These are phyloP conservation scores for Mycena polygramma DNA, from an alignment of 768 basidiomycete genomes.

Conservation along the genomic window DNA sequence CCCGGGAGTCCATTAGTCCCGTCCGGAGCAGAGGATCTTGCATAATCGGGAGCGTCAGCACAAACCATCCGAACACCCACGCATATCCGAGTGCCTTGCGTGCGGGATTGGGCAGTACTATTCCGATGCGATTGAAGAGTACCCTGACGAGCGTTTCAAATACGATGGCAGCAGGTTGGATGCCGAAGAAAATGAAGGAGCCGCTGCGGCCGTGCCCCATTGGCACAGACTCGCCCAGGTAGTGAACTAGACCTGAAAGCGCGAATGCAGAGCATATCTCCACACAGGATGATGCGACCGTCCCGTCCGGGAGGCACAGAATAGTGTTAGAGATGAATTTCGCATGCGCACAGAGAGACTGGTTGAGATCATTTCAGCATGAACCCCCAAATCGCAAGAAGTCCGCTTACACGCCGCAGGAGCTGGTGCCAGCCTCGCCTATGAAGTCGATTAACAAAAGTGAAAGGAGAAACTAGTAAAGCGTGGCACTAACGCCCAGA, in stretches of 20 bases:
- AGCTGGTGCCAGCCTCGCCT: constrained; percentile 35
- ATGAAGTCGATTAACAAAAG: not conserved
- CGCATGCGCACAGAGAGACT: constrained; percentile 22
- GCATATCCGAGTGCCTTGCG: constrained; percentile 6
- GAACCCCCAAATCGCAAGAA: not conserved
- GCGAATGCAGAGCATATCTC: constrained; percentile 12
- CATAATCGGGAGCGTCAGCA: constrained; percentile 32
- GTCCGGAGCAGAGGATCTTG: constrained; percentile 31
- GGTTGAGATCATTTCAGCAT: not conserved
- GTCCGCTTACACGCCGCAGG: constrained; percentile 26
- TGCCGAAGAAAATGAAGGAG: constrained; percentile 30
- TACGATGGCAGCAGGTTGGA: constrained; percentile 31
- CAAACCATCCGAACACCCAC: constrained; percentile 31
- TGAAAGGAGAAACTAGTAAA: not conserved
- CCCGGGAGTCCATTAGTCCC: constrained; percentile 23
- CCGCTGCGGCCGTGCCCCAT: constrained; percentile 23
- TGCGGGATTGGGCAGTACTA: not conserved
- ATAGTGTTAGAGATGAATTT: constrained; percentile 2
- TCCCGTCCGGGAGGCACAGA: constrained; percentile 11
- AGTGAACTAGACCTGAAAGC: constrained; percentile 33
- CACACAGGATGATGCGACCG: not conserved
- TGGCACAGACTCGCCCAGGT: constrained; percentile 18
- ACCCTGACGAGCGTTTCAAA: constrained; percentile 10
- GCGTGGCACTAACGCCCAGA: constrained; percentile 34
- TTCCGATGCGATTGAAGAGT: not conserved